phyloP scores from a whole-genome alignment of 2,329 filamentous ascomycete genomes.

The Aspergillus brunneoviolaceus region DNA sequence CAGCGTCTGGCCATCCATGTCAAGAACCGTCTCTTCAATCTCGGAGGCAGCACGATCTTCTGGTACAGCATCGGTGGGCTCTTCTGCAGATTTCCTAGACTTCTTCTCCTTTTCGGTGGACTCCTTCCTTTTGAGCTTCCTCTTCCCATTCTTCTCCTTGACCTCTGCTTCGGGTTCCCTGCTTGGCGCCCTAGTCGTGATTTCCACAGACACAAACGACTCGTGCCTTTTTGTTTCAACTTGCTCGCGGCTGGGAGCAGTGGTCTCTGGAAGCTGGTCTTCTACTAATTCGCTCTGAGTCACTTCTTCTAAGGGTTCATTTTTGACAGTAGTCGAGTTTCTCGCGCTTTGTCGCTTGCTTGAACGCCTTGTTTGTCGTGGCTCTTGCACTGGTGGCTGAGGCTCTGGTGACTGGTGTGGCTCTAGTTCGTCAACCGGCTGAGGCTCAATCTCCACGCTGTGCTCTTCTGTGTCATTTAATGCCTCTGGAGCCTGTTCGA shows the following conservation, averaged over 20 bases:
- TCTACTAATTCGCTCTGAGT: neutral
- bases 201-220: slow-evolving; percentile 33
- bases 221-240: slow-evolving; percentile 23
- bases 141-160: slow-evolving; percentile 25
- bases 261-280: slow-evolving; percentile 4
- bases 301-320: neutral
- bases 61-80: neutral
- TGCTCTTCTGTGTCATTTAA: slow-evolving; percentile 12
- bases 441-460: slow-evolving; percentile 11
- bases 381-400: slow-evolving; percentile 1
- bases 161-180: slow-evolving; percentile 31
- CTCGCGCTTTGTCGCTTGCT: slow-evolving; percentile 10
- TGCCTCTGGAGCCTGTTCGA: slow-evolving; percentile 20
- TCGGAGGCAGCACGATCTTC: neutral
- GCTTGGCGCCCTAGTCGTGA: slow-evolving; percentile 29
- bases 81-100: slow-evolving; percentile 9
- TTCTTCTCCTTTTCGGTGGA: slow-evolving; percentile 32
- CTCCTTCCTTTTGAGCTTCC: slow-evolving; percentile 29
- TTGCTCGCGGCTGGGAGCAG: slow-evolving; percentile 11
- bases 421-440: slow-evolving; percentile 8
- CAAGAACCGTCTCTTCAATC: slow-evolving; percentile 3
- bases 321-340: slow-evolving; percentile 1
- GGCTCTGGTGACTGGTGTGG: slow-evolving; percentile 2
- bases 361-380: slow-evolving; percentile 3
- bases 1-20: neutral